Conservation (phyloP, 1,284 basidiomycete genomes). For the Sporisorium reilianum region DNA sequence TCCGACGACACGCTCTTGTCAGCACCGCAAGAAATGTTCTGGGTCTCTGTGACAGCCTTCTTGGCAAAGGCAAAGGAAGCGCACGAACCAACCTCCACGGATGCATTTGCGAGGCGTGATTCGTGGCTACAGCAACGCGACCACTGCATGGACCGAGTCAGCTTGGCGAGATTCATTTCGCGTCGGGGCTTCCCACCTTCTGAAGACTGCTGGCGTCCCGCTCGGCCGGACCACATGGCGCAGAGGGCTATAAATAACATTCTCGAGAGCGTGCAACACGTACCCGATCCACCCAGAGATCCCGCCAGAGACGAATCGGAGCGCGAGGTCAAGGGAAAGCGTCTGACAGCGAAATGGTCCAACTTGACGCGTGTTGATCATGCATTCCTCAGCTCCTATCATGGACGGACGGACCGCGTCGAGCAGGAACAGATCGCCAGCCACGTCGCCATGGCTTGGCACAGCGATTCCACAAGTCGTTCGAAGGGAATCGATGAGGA, state of each 20-base stretch:
- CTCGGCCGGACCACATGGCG: constrained; percentile 21
- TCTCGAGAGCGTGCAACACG: constrained; percentile 5
- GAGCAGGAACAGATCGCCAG: constrained; percentile 8
- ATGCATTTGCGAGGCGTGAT: constrained; percentile 18
- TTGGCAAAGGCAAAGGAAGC: constrained; percentile 20
- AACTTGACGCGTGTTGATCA: constrained; percentile 15
- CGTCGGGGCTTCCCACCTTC: constrained; percentile 21
- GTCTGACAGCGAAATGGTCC: constrained; percentile 22
- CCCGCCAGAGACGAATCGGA: constrained; percentile 29
- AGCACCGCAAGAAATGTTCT: constrained; percentile 31
- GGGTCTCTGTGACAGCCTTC: constrained; percentile 46
- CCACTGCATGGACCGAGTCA: constrained; percentile 26
- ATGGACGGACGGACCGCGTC: constrained; percentile 11
- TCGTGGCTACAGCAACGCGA: constrained; percentile 21
- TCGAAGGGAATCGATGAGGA: constrained; percentile 12
- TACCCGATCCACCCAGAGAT: constrained; percentile 21
- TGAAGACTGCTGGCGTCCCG: constrained; percentile 34
- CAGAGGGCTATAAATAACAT: constrained; percentile 44
- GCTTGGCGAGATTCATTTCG: constrained; percentile 20
- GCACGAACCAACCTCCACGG: constrained; percentile 20
- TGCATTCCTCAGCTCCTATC: constrained; percentile 21
- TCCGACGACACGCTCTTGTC: constrained; percentile 5
- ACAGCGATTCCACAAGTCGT: background rate
- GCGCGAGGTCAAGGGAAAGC: background rate
- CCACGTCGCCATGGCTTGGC: constrained; percentile 2